phyloP scores from a whole-genome alignment of 768 basidiomycete genomes.

The Lactarius akahatsu region DNA sequence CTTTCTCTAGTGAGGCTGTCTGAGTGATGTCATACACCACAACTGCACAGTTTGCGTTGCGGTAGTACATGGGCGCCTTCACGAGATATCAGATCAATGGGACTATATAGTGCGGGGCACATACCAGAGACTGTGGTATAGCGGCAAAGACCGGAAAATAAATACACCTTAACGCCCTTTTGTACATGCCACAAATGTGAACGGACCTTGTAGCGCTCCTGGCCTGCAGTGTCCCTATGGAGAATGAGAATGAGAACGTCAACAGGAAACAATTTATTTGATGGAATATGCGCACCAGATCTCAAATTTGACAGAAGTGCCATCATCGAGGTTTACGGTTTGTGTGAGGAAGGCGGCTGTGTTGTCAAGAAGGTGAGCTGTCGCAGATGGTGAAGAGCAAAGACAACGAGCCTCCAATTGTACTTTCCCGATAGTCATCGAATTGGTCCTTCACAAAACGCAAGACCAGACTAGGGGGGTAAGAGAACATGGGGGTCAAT shows the following conservation, averaged over 20 bases:
- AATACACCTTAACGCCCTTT: conserved; percentile 20
- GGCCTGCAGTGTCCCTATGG: conserved; percentile 89
- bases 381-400: conserved; percentile 6
- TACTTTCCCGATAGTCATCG: conserved; percentile 93
- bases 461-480: conserved; percentile 70
- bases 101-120: conserved; percentile 30
- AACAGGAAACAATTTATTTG: neutral
- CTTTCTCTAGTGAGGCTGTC: conserved; percentile 88
- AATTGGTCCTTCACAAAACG: conserved; percentile 97
- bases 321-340: conserved; percentile 87
- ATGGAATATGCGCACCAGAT: conserved; percentile 68
- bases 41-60: conserved; percentile 90
- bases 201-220: conserved; percentile 85
- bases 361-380: conserved; percentile 29
- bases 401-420: conserved; percentile 71
- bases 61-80: conserved; percentile 95
- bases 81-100: neutral
- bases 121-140: conserved; percentile 44
- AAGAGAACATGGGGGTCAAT: conserved; percentile 33
- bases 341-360: conserved; percentile 98
- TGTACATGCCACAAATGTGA: conserved; percentile 28
- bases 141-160: neutral
- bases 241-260: neutral
- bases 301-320: conserved; percentile 94
- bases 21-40: conserved; percentile 98